Conservation (phyloP, 2,329 filamentous ascomycete species). For the Ophiocordyceps camponoti-rufipedis region DNA sequence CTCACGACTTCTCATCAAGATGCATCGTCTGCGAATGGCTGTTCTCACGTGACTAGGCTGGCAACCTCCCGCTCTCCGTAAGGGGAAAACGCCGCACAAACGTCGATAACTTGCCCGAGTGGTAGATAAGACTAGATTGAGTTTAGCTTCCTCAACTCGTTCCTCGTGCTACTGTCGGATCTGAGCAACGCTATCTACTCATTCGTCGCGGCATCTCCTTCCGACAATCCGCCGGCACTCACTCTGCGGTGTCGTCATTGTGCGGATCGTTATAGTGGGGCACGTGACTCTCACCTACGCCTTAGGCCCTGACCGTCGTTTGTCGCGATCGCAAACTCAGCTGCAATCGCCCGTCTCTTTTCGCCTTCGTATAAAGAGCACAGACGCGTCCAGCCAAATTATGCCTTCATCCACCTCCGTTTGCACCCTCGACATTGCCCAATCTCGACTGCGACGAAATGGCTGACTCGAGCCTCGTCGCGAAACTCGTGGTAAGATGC, state of each 20-base stretch:
- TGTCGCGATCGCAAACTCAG: not conserved
- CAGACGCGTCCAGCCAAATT: not conserved
- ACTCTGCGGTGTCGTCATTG: not conserved
- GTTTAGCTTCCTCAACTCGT: too few relatives aligned
- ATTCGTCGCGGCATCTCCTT: too few relatives aligned
- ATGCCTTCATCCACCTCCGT: not conserved
- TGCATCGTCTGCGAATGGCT: too few relatives aligned
- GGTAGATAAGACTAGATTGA: too few relatives aligned
- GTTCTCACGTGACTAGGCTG: too few relatives aligned
- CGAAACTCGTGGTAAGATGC: conserved; percentile 12
- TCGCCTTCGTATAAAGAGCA: not conserved
- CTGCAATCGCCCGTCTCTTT: not conserved
- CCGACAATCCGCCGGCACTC: not conserved
- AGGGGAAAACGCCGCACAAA: too few relatives aligned
- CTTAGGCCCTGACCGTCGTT: not conserved
- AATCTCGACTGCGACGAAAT: conserved; percentile 5
- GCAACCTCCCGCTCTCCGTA: too few relatives aligned
- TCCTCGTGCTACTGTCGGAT: too few relatives aligned
- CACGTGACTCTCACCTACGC: not conserved
- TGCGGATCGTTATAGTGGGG: not conserved
- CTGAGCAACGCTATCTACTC: too few relatives aligned
- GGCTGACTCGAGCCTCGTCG: conserved; percentile 9
- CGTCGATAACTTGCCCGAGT: too few relatives aligned
- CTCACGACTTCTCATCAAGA: too few relatives aligned
- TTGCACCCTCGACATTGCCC: not conserved